Evolutionary conservation across 768 basidiomycete species (phyloP).

Genomic region (Pleurotus tuber-regium): DNA sequence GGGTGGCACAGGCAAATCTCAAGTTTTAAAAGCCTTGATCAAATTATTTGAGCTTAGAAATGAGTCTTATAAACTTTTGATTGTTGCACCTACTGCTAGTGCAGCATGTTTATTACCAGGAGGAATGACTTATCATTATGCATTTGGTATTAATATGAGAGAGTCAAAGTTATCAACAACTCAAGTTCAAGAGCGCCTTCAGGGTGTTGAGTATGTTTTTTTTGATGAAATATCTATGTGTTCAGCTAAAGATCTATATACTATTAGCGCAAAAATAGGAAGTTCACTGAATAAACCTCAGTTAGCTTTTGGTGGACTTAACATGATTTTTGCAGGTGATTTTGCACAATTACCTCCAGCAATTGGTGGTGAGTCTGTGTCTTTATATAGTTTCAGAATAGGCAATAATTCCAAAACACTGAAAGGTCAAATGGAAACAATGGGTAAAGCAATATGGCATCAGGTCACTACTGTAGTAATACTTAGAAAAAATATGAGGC

Average conservation of each 20-base stretch:
- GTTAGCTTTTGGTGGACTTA: conserved; percentile 31
- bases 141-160: conserved; percentile 9
- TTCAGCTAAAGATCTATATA: conserved; percentile 27
- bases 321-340: conserved; percentile 37
- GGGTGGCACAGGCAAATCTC: conserved; percentile 32
- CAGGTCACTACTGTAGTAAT: conserved; percentile 31
- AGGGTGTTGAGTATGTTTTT: conserved; percentile 33
- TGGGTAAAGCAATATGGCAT: conserved; percentile 23
- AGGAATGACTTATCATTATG: conserved; percentile 25
- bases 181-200: conserved; percentile 16
- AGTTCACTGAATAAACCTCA: conserved; percentile 15
- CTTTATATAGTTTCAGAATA: conserved; percentile 15
- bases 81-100: conserved; percentile 25
- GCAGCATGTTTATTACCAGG: conserved; percentile 22
- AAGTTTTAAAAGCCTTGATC: conserved; percentile 26
- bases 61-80: conserved; percentile 24
- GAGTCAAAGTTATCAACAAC: background rate
- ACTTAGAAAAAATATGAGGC: conserved; percentile 29
- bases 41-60: conserved; percentile 19
- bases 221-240: conserved; percentile 44
- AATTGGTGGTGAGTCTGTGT: conserved; percentile 15
- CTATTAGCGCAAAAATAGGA: conserved; percentile 24
- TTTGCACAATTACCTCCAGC: conserved; percentile 32
- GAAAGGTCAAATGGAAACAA: conserved; percentile 17
- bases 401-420: conserved; percentile 3